Percentiles rank a stretch among this genome's conserved stretches.
Conservation (phyloP, 306 rosid genomes). For the Sicyos edulis region DNA sequence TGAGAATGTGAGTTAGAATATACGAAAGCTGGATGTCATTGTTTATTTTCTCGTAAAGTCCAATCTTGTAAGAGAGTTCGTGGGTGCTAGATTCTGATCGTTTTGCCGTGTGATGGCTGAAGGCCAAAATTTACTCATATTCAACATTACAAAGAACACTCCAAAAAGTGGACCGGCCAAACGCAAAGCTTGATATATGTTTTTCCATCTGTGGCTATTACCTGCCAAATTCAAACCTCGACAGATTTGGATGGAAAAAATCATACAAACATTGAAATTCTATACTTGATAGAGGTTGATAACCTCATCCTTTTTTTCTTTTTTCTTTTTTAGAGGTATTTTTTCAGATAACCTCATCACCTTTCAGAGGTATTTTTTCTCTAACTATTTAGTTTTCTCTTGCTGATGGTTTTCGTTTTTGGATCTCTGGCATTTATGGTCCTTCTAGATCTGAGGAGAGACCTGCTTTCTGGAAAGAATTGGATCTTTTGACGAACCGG, state of each 20-base stretch:
- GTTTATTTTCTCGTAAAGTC: not conserved
- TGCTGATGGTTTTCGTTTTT: no score
- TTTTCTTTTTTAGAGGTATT: no score
- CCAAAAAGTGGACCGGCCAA: not conserved
- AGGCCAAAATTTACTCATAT: not conserved
- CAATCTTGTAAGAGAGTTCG: not conserved
- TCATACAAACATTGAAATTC: not conserved
- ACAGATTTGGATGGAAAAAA: not conserved
- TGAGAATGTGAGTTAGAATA: not conserved
- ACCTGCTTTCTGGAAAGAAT: no score
- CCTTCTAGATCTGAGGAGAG: no score
- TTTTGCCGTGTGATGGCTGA: not conserved
- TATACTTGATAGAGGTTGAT: conserved; percentile 30
- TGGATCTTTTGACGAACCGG: no score
- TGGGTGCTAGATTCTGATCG: not conserved
- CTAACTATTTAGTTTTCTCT: no score
- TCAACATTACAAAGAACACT: not conserved
- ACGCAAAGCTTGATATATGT: not conserved
- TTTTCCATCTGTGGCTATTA: not conserved
- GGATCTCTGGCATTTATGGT: no score
- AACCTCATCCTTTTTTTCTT: conserved; percentile 40
- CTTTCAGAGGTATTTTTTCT: no score
- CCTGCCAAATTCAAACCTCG: not conserved
- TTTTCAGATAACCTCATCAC: no score
- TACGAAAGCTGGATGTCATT: not conserved